A percentile compares a stretch with the other conserved stretches of the same genome.
These are phyloP conservation scores for Vachellia collinsii DNA, from an alignment of 306 rosid species.

Conservation along the genomic window DNA sequence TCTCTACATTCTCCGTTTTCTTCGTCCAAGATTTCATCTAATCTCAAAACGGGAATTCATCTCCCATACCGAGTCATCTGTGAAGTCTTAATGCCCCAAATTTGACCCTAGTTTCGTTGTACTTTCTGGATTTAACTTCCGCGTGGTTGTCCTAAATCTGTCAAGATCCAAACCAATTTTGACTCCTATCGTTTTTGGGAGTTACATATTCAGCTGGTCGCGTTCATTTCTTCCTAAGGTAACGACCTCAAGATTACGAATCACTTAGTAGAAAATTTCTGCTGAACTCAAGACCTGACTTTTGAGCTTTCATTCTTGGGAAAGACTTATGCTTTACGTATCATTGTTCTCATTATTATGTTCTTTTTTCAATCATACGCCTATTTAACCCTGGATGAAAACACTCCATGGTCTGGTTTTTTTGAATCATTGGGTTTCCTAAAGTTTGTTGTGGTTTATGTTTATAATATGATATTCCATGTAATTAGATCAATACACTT, in stretches of 20 bases:
- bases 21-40: neutral
- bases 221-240: neutral
- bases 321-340: neutral
- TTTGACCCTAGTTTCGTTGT: slow-evolving; percentile 3
- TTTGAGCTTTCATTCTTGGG: neutral
- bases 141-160: neutral
- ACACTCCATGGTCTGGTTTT: neutral
- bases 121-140: neutral
- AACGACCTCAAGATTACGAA: neutral
- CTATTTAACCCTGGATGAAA: slow-evolving; percentile 1
- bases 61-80: neutral
- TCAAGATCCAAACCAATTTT: neutral
- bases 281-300: neutral
- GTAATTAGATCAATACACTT: neutral
- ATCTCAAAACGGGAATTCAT: neutral
- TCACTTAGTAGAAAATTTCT: neutral
- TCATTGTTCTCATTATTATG: neutral
- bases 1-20: neutral
- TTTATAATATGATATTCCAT: neutral
- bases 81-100: neutral
- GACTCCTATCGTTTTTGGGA: neutral
- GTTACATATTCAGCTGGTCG: neutral
- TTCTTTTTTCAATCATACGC: neutral
- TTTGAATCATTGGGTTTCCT: neutral
- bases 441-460: neutral